Percentiles rank a stretch among this genome's conserved stretches.
Conservation (phyloP, 2,329 filamentous ascomycete genomes). For the Penicillium nordicum region DNA sequence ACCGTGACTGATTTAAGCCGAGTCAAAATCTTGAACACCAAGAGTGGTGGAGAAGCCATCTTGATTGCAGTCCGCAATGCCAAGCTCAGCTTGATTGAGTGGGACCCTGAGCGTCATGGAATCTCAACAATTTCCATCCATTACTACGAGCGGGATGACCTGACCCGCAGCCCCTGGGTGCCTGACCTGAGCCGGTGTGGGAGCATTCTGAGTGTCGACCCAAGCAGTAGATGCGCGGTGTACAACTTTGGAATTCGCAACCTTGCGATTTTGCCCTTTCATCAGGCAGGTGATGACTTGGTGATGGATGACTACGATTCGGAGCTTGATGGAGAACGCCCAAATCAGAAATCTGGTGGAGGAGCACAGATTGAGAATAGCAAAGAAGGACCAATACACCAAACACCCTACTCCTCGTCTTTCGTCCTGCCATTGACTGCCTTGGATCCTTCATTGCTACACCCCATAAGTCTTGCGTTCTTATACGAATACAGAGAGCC, state of each 20-base stretch:
- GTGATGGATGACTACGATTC: constrained; percentile 90
- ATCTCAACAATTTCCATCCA: constrained; percentile 92
- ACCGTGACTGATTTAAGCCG: constrained; percentile 79
- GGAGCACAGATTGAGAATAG: constrained; percentile 26
- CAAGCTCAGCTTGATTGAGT: constrained; percentile 88
- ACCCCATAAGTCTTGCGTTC: constrained; percentile 89
- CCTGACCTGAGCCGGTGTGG: constrained; percentile 69
- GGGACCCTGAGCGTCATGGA: constrained; percentile 76
- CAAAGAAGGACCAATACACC: constrained; percentile 36
- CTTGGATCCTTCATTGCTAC: constrained; percentile 79
- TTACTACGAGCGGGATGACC: constrained; percentile 94
- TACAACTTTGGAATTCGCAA: constrained; percentile 88
- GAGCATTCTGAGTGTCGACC: constrained; percentile 83
- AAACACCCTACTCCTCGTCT: constrained; percentile 78
- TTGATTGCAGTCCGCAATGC: constrained; percentile 84
- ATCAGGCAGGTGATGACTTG: constrained; percentile 79
- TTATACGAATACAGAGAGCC: constrained; percentile 96
- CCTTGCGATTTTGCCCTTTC: constrained; percentile 90
- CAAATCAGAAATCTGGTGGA: constrained; percentile 39
- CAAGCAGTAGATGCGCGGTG: constrained; percentile 86
- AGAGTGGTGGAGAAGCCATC: constrained; percentile 77
- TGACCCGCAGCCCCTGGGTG: constrained; percentile 78
- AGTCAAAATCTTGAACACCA: constrained; percentile 68
- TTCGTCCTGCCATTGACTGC: constrained; percentile 90
- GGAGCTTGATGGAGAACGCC: constrained; percentile 67